A percentile compares a stretch with the other conserved stretches of the same genome.
Evolutionary conservation across 2,329 filamentous ascomycete genomes (phyloP).

Genomic region (Alternaria infectoria): DNA sequence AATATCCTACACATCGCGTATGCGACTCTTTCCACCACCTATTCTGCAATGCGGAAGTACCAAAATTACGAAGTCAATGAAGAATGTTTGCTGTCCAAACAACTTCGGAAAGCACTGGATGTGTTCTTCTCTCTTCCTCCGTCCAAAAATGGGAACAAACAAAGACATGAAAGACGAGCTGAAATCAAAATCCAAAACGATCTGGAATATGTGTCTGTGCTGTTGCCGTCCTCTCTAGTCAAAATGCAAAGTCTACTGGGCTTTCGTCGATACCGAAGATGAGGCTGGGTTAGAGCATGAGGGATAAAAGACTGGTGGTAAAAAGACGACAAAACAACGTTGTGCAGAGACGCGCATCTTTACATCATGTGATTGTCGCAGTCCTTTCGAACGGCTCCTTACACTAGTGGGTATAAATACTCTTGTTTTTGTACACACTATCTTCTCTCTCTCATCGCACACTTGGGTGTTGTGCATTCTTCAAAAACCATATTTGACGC

Average conservation of each 20-base stretch:
- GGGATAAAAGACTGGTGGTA: background rate
- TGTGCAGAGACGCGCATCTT: background rate
- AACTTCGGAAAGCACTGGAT: background rate
- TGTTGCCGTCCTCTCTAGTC: background rate
- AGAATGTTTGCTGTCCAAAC: background rate
- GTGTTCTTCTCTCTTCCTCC: background rate
- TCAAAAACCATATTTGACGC: background rate
- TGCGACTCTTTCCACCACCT: background rate
- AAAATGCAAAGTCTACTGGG: background rate
- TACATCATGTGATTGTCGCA: background rate
- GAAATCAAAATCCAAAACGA: too few species aligned
- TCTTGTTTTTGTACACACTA: accelerated
- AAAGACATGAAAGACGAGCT: background rate
- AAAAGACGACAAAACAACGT: background rate
- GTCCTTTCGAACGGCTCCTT: background rate
- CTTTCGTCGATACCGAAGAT: background rate
- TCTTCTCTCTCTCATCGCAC: background rate
- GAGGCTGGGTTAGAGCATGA: background rate
- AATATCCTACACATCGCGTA: too few species aligned
- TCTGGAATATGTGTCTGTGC: background rate
- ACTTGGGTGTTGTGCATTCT: background rate
- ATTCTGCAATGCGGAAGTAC: background rate
- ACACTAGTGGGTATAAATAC: background rate
- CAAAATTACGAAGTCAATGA: accelerated
- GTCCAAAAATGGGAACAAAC: too few species aligned